A percentile compares a stretch with the other conserved stretches of the same genome.
Conservation (phyloP, 495 filamentous ascomycete genomes). For the Rhizodiscina lignyota region DNA sequence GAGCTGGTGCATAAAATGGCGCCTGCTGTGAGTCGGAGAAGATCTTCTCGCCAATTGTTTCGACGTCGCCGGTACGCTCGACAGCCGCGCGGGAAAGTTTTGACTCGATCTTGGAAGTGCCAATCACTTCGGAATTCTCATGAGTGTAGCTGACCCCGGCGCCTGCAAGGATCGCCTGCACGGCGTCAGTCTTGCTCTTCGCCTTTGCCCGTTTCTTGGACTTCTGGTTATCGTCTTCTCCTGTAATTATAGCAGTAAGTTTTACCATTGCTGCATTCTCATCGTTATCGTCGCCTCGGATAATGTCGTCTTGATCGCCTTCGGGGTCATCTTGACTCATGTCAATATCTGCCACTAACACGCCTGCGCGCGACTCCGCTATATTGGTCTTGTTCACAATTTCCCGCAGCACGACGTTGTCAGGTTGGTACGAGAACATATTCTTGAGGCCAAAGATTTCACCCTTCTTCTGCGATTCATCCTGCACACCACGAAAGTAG, state of each 20-base stretch:
- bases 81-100: conserved; percentile 60
- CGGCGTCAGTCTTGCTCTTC: conserved; percentile 45
- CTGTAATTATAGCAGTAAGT: conserved; percentile 52
- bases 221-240: conserved; percentile 18
- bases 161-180: conserved; percentile 75
- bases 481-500: conserved; percentile 91
- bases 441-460: conserved; percentile 89
- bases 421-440: conserved; percentile 66
- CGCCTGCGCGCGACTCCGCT: conserved; percentile 76
- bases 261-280: conserved; percentile 58
- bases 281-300: conserved; percentile 24
- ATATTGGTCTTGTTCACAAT: conserved; percentile 98
- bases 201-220: conserved; percentile 13
- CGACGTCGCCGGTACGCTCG: conserved; percentile 36
- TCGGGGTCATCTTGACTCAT: conserved; percentile 24
- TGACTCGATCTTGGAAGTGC: conserved; percentile 71
- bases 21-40: conserved; percentile 1
- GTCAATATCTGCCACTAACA: conserved; percentile 61
- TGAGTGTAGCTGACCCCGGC: conserved; percentile 94
- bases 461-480: conserved; percentile 62
- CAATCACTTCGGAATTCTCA: conserved; percentile 90
- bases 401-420: conserved; percentile 67
- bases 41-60: conserved; percentile 11
- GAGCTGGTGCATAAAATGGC: conserved; percentile 2
- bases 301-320: too few relatives aligned